These are phyloP conservation scores for Earliella scabrosa DNA, from an alignment of 1,284 basidiomycete genomes.

Conservation along the genomic window DNA sequence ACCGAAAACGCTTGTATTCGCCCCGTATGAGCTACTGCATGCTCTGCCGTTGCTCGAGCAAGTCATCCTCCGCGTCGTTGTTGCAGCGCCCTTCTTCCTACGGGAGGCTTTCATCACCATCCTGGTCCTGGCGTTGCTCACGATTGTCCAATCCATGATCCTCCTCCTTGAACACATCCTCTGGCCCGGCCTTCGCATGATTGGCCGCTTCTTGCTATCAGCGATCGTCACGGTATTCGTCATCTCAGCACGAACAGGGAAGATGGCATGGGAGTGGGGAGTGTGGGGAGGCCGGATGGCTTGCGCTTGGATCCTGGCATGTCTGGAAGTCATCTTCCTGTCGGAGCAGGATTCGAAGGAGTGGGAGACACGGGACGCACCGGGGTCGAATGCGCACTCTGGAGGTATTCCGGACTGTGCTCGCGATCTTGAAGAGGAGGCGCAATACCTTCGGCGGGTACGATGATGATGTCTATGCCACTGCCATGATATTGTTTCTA, in stretches of 20 bases:
- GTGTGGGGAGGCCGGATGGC: neutral
- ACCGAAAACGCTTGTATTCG: no score
- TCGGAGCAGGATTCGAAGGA: constrained; percentile 4
- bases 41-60: neutral
- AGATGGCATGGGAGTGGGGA: neutral
- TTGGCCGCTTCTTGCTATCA: neutral
- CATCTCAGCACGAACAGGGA: neutral
- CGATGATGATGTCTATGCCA: no score
- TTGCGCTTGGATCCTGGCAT: neutral
- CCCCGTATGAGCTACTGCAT: neutral
- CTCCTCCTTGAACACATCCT: neutral
- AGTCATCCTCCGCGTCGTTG: neutral
- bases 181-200: neutral
- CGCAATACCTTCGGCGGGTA: no score
- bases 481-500: no score
- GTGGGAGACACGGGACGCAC: neutral
- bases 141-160: neutral
- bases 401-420: neutral
- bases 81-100: neutral
- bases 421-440: neutral
- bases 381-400: neutral
- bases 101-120: neutral
- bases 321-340: constrained; percentile 5
- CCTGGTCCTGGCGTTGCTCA: neutral
- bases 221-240: no score